phyloP scores from a whole-genome alignment of 208 protist species.

The Angomonas ambiguus region DNA sequence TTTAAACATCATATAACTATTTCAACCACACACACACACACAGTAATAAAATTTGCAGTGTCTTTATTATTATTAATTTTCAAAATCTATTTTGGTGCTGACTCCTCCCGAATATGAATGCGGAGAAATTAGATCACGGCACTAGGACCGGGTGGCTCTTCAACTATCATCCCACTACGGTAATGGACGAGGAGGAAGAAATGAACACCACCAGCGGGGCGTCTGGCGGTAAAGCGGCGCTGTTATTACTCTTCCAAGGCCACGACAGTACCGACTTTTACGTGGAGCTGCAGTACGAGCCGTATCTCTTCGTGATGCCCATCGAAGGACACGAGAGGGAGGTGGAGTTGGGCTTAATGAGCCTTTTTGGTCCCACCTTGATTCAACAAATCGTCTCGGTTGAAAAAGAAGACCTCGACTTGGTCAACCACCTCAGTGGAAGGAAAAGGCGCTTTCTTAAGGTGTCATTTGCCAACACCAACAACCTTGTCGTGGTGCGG shows the following conservation, averaged over 20 bases:
- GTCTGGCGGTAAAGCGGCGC: conserved; percentile 30
- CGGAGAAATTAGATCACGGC: conserved; percentile 55
- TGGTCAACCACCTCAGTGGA: conserved; percentile 96
- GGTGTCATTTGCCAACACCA: conserved; percentile 93
- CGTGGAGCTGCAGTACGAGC: conserved; percentile 65
- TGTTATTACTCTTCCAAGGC: conserved; percentile 80
- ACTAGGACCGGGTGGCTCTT: conserved; percentile 83
- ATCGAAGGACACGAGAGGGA: conserved; percentile 89
- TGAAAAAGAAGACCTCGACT: conserved; percentile 95
- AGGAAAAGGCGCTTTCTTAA: conserved; percentile 92
- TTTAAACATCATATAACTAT: background rate
- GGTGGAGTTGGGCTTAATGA: conserved; percentile 92
- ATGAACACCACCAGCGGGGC: conserved; percentile 22
- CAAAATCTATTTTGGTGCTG: background rate
- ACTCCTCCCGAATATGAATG: conserved; percentile 12
- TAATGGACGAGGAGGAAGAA: conserved; percentile 19
- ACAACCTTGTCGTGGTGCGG: conserved; percentile 90
- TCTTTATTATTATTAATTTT: background rate
- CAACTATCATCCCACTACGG: conserved; percentile 83
- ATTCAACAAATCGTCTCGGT: conserved; percentile 79
- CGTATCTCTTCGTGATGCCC: conserved; percentile 73
- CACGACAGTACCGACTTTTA: conserved; percentile 77
- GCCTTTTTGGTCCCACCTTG: conserved; percentile 81
- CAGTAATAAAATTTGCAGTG: background rate
- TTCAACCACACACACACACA: background rate